Base-by-base conservation (phyloP, 2,329 filamentous ascomycete species). In the Arthrobotrys iridis region DNA sequence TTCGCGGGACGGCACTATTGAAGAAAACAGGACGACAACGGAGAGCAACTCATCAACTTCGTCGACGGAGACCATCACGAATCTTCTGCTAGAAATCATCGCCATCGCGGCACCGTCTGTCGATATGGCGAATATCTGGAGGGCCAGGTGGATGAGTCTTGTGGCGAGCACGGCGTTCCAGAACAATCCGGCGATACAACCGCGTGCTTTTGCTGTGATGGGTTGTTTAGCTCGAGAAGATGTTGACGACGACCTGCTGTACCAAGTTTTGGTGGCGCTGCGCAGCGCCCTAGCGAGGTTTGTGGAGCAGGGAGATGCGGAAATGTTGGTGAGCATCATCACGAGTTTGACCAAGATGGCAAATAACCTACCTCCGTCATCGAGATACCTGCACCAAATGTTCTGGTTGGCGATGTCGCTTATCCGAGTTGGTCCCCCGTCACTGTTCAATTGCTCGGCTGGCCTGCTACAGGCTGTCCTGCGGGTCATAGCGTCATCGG, bases 161-260 rank as follows among this genome's bases (percentile, higher is more conserved):
- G 88, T 91, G 40, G 88, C 89, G 13, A 91, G 89, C 79, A 91
- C 89, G 7, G 89, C 89, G 0, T 91, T 91, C 80, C 89, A 91
- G 79, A 90, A 89, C 79, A 91, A 91, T 79, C 89, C 89, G 6
- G 88, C 89, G 1, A 89, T 91, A 66, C 89, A 91, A 77, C 88
- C 89, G 4, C 84, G 88, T 18, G 89, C 89, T 0, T 91, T 91
- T 78, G 86, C 88, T 1, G 89, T 91, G 41, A 90, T 91, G 89
- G 89, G 89, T 11, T 91, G 88, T 78, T 82, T 91, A 7, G 89
- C 89, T 22, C 85, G 88, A n/a, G 89, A 91, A 79, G 89, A 91
- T 80, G 89, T 91, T 1, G 89, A 91, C 63, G 89, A 91, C 77
- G 89, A 91, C 79, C 83, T 91, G 2, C 84, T 91, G 1, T 91